These are phyloP conservation scores for Lachnellula arida DNA, from an alignment of 2,329 filamentous ascomycete genomes.

Conservation along the genomic window DNA sequence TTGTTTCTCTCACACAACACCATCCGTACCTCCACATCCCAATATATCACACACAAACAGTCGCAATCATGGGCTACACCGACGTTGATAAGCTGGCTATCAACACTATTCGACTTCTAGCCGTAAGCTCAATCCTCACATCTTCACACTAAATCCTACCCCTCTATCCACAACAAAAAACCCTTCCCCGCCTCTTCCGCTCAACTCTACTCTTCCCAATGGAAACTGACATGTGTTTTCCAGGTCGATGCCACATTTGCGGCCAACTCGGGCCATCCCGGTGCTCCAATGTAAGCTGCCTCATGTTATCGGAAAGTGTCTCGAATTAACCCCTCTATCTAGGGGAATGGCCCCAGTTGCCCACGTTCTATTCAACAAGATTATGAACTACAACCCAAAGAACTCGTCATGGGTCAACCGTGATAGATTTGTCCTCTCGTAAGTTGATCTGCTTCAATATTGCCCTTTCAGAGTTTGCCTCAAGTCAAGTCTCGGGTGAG, in stretches of 20 bases:
- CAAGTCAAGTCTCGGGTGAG: background rate
- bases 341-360: constrained; percentile 87
- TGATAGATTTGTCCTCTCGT: constrained; percentile 99
- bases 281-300: constrained; percentile 80
- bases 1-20: background rate
- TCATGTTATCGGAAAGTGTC: background rate
- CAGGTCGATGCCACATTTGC: constrained; percentile 96
- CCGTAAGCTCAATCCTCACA: constrained; percentile 60
- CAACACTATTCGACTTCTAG: constrained; percentile 96
- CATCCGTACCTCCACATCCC: background rate
- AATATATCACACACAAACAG: background rate
- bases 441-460: constrained; percentile 43
- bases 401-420: constrained; percentile 96
- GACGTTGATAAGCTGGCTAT: constrained; percentile 87
- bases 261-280: constrained; percentile 97
- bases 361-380: constrained; percentile 97
- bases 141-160: constrained; percentile 26
- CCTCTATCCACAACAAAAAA: constrained; percentile 28
- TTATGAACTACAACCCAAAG: constrained; percentile 99
- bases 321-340: constrained; percentile 31
- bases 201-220: constrained; percentile 9
- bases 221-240: constrained; percentile 18
- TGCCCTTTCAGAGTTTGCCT: background rate
- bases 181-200: constrained; percentile 26
- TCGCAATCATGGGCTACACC: constrained; percentile 70